Base-by-base conservation (phyloP, 345 rosid species). In the Corchorus olitorius region DNA sequence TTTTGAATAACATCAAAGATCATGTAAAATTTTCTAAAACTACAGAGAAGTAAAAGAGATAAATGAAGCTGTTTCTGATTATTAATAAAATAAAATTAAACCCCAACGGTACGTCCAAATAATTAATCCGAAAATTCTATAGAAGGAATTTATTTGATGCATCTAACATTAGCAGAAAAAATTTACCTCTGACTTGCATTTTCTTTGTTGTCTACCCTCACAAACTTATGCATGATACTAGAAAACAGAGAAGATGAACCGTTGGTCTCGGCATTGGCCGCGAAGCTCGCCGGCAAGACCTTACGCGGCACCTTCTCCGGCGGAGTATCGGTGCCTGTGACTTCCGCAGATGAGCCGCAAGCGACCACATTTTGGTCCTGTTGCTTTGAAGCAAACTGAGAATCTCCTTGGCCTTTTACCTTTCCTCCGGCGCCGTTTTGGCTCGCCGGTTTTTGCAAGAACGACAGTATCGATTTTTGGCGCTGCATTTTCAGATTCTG, bases 271-370 rank as follows among this genome's bases (percentile, higher is more conserved):
- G 78, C 86, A 68, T 79, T 77, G 27, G 54, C 48, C 53, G 79
- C 41, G 77, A 80, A 83, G 70, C 39, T 78, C 15, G 76, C 75
- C 46, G 93, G 91, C 3, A 93, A 69, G 50, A 91, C 77, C 87
- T 79, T 90, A 55, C 98, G 90, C 6, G 97, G 94, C 75, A 82
- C 90, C 81, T 94, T 94, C 88, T 92, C 97, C 79, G 98, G 98
- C 50, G 97, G 97, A 48, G 98, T 94, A 76, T 90, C 98, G 14
- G 85, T 86, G 59, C 95, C 97, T 58, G 82, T 81, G 17, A 92
- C 84, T 68, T 91, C 97, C 72, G 70, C 58, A 35, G 84, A 70
- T 56, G 84, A 69, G 69, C 79, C 87, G 52, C 75, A 72, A 72
- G 59, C 64, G 72, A 34, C 70, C 62, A 58, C 75, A 19, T 37